Base-by-base conservation (phyloP, 176 grass and related monocot species). In the Bothriochloa decipiens region DNA sequence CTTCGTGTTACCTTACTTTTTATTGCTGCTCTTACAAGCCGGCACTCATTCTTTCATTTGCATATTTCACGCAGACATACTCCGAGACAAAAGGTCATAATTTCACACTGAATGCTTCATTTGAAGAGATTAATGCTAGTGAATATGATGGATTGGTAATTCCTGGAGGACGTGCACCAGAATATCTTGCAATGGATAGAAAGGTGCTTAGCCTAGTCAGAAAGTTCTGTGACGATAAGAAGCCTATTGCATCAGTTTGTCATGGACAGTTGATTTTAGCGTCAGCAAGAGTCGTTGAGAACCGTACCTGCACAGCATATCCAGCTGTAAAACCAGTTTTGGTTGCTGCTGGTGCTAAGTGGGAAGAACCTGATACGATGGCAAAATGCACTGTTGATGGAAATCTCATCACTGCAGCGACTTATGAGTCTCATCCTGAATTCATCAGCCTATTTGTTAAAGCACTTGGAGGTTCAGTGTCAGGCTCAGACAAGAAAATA, bases 181-280 rank as follows among this genome's bases (percentile, higher is more conserved):
- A 95, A 71, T 98, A 98, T 52, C 96, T 98, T 67, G 91, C 96
- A 18, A 87, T 94, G 73, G 70, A 98, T 92, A 83, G 71, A 23
- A 85, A 87, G 18, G 91, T 98, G 23, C 67, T 93, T 9, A 72
- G 69, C 57, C 55, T 98, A 17, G 91, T 98, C 20, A 77, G 65
- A 32, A 87, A 90, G 1, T 95, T 98, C 77, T 87, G 83, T 18
- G 77, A 85, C 8, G 33, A 70, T 41, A 89, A 91, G 55, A 98
- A 95, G 42, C 74, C 96, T 14, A 92, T 98, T 16, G 87, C 93
- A 58, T 93, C 96, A 73, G 69, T 94, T 91, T 98, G 96, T 78
- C 91, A 98, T 80, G 96, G 91, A 36, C 93, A 98, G 74, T 67
- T 98, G 86, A 94, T 95, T 83, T 89, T 98, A 69, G 93, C 93